These are phyloP conservation scores for Termitomyces eurrhizus DNA, from an alignment of 768 basidiomycete genomes.

Conservation along the genomic window DNA sequence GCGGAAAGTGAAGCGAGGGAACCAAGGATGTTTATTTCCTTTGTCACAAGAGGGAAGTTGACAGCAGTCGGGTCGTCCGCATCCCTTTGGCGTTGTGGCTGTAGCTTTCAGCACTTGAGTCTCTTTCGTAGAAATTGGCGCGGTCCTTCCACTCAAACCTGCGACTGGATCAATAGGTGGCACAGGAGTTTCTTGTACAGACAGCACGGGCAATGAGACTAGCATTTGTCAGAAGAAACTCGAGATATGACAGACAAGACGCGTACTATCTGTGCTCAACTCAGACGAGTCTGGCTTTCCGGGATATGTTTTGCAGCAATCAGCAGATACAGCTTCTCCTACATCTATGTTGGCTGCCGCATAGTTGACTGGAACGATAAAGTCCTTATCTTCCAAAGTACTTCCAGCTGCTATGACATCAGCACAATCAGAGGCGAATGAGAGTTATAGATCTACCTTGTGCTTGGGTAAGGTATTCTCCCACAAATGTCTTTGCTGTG, in stretches of 20 bases:
- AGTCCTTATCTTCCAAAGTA: not conserved
- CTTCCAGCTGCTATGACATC: slow-evolving; percentile 1
- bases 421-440: not conserved
- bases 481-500: slow-evolving; percentile 16
- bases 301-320: slow-evolving; percentile 4
- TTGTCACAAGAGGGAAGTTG: slow-evolving; percentile 9
- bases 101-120: not conserved
- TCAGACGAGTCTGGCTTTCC: not conserved
- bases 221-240: not conserved
- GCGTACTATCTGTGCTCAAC: slow-evolving; percentile 8
- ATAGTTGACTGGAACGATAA: slow-evolving; percentile 13
- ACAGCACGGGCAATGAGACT: not conserved
- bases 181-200: not conserved
- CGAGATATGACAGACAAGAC: not conserved
- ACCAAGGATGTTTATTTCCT: slow-evolving; percentile 10
- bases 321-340: slow-evolving; percentile 8
- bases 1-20: slow-evolving; percentile 16
- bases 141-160: slow-evolving; percentile 1
- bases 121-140: not conserved
- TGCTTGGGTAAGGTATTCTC: slow-evolving; percentile 13
- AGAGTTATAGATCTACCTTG: not conserved
- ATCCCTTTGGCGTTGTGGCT: slow-evolving; percentile 1
- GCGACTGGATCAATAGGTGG: not conserved
- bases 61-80: slow-evolving; percentile 17
- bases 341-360: slow-evolving; percentile 13